Conservation (phyloP, 768 basidiomycete species). For the Stropharia rugosoannulata region DNA sequence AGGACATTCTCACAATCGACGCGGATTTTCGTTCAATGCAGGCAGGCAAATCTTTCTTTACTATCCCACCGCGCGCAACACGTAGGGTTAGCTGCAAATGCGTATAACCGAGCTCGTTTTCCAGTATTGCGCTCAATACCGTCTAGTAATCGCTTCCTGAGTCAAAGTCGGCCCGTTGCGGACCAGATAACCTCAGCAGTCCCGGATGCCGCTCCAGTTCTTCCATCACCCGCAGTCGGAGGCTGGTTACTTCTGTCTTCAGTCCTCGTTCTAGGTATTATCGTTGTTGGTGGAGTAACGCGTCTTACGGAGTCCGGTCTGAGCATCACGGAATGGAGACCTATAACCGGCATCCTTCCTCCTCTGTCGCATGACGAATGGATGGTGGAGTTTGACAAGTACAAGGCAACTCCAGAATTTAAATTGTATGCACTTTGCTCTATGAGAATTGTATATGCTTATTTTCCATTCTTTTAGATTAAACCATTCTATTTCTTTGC, state of each 20-base stretch:
- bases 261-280: constrained; percentile 84
- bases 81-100: background rate
- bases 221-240: constrained; percentile 70
- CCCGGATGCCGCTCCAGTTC: constrained; percentile 38
- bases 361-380: constrained; percentile 77
- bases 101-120: background rate
- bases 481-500: constrained; percentile 83
- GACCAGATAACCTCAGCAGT: constrained; percentile 10
- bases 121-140: background rate
- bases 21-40: background rate
- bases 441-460: background rate
- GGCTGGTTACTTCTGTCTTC: constrained; percentile 87
- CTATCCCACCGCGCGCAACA: background rate
- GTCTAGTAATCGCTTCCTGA: background rate
- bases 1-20: background rate
- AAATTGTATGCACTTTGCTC: constrained; percentile 63
- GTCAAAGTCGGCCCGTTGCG: constrained; percentile 5
- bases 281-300: constrained; percentile 95
- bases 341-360: constrained; percentile 86
- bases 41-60: background rate
- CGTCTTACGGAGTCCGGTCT: constrained; percentile 96
- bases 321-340: constrained; percentile 97
- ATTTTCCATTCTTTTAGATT: constrained; percentile 44
- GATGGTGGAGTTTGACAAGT: constrained; percentile 89
- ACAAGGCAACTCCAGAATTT: constrained; percentile 93